Evolutionary conservation across 495 filamentous ascomycete species (phyloP).

Genomic region (Penicillium canariense): DNA sequence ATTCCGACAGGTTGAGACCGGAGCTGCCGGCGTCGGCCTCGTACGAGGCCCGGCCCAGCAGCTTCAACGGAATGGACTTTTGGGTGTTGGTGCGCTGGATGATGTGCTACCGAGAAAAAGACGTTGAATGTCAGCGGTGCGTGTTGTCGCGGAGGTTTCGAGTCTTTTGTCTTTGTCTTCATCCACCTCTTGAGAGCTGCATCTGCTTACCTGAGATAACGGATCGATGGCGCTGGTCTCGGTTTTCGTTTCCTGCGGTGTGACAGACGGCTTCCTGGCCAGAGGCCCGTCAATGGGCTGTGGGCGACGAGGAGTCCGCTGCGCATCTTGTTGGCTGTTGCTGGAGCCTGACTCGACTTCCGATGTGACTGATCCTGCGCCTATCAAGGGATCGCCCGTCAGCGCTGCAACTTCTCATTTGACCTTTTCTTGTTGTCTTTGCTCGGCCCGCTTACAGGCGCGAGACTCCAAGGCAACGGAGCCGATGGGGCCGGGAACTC

Average conservation of each 20-base stretch:
- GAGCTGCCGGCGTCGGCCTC: constrained; percentile 52
- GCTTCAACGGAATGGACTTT: constrained; percentile 63
- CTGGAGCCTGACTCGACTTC: constrained; percentile 40
- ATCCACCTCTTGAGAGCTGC: too few species aligned
- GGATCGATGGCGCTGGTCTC: constrained; percentile 53
- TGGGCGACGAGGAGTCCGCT: constrained; percentile 23
- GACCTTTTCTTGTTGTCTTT: too few species aligned
- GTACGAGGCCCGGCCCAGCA: constrained; percentile 56
- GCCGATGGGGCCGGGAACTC: too few species aligned
- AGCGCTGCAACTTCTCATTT: neutral
- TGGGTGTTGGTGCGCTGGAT: constrained; percentile 79
- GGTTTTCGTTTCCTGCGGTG: constrained; percentile 30
- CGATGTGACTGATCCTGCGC: constrained; percentile 25
- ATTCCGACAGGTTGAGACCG: constrained; percentile 40
- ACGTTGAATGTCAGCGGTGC: neutral
- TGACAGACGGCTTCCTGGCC: constrained; percentile 29
- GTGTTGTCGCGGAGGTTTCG: neutral
- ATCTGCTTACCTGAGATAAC: constrained; percentile 50
- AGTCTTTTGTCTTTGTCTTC: neutral
- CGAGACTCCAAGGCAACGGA: neutral
- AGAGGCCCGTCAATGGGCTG: constrained; percentile 18
- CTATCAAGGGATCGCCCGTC: constrained; percentile 21
- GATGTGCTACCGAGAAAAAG: constrained; percentile 62
- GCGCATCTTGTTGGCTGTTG: constrained; percentile 34
- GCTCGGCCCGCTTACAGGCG: neutral